These are phyloP conservation scores for Ramaria rubella DNA, from an alignment of 768 basidiomycete species.

Conservation along the genomic window DNA sequence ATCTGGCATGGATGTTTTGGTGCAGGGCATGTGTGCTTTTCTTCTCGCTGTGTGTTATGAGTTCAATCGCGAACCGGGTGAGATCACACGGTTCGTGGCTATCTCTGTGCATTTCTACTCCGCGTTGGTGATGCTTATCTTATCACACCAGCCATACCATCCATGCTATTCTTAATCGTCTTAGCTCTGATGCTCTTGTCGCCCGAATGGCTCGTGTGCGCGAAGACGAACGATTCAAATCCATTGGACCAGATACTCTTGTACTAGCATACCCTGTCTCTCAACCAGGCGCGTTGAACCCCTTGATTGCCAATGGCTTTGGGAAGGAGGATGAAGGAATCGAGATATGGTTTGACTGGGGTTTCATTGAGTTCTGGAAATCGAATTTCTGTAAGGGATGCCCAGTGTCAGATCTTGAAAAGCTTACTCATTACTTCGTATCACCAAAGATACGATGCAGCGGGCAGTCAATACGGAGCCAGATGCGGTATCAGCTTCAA, in stretches of 20 bases:
- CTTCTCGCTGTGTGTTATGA: slow-evolving; percentile 93
- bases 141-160: slow-evolving; percentile 58
- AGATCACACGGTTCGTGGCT: slow-evolving; percentile 74
- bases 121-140: background rate
- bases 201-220: slow-evolving; percentile 81
- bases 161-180: slow-evolving; percentile 81
- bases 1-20: slow-evolving; percentile 74
- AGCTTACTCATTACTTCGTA: background rate
- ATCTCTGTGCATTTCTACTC: background rate
- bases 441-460: slow-evolving; percentile 60
- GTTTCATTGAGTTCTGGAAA: slow-evolving; percentile 98
- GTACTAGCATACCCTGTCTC: slow-evolving; percentile 43
- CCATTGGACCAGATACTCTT: slow-evolving; percentile 77
- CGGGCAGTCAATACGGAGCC: slow-evolving; percentile 66
- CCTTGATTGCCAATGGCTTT: slow-evolving; percentile 27
- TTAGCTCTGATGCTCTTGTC: slow-evolving; percentile 84
- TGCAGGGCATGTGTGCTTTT: slow-evolving; percentile 88
- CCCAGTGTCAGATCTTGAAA: background rate
- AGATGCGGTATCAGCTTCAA: slow-evolving; percentile 51
- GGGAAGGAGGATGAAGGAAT: slow-evolving; percentile 50
- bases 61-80: slow-evolving; percentile 91
- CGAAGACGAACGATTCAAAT: slow-evolving; percentile 91
- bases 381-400: slow-evolving; percentile 80
- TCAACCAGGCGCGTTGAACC: slow-evolving; percentile 22
- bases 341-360: slow-evolving; percentile 97